Evolutionary conservation across 2,329 filamentous ascomycete species (phyloP), one percentile per base, ranked within the genome.

Genomic region (Aspergillus ustus): DNA sequence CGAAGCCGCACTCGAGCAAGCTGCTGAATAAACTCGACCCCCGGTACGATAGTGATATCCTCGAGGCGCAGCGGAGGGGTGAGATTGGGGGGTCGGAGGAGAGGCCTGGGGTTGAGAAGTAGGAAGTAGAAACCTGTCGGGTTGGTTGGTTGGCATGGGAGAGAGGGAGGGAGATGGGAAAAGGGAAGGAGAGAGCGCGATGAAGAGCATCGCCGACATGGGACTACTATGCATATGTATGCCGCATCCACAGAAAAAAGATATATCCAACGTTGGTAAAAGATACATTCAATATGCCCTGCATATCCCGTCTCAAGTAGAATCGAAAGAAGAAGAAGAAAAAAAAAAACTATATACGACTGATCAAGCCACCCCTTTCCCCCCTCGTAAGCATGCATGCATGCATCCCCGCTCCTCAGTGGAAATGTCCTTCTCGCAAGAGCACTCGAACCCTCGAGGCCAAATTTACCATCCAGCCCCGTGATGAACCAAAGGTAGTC

Each of bases 1-100:
- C 45, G 55, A 48, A 58, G 53, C 19, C 7, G 5, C 50, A 60
- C 61, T 11, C 61, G 34, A 15, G 11, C 8, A 15, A 40, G 34
- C 13, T 40, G 15, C 11, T 40, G 34, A 13, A 40, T 11, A 40
- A 40, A 15, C 34, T 40, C 15, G 34, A 40, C 15, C 34, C 34
- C 3, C 13, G 34, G 34, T 40, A 40, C 15, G 34, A 40, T 40
- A 40, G 11, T 13, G 34, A 15, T 40, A 40, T 40, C 2, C 13
- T 40, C 15, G 34, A 13, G 34, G 34, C 34, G 11, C 8, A 40
- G 1, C 34, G 4, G 2, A 40, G 2, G 34, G 9, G 34, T 9
- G 34, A 40, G 13, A 40, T 40, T 15, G 11, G 11, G 8, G 34
- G 34, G 9, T 5, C 2, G 8, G 34, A 40, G 34, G 8, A 40